Conservation (phyloP, 164 flowering plant genomes). For the Echeveria elegans region DNA sequence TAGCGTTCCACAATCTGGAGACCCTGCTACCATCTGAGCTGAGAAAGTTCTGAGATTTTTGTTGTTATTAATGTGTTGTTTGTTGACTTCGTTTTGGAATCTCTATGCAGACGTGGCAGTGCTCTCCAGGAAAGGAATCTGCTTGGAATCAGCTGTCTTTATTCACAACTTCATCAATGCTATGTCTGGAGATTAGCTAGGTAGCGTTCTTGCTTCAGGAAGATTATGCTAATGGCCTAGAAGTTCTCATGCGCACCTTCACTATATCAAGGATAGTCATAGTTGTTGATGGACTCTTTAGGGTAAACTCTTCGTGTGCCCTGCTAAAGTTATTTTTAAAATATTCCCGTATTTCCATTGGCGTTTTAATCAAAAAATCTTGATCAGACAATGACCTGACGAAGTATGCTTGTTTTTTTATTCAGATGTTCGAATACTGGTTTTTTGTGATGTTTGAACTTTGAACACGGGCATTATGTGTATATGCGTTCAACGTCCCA, state of each 20-base stretch:
- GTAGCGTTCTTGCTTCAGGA: slow-evolving; percentile 62
- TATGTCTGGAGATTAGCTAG: slow-evolving; percentile 53
- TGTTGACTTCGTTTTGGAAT: background rate
- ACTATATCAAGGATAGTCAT: slow-evolving; percentile 50
- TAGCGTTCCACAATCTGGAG: too few relatives aligned
- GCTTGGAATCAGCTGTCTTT: slow-evolving; percentile 50
- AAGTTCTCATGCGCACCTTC: slow-evolving; percentile 56
- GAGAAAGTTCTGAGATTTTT: background rate
- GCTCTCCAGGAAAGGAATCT: slow-evolving; percentile 40
- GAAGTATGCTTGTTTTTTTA: too few relatives aligned
- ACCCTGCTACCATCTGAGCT: too few relatives aligned
- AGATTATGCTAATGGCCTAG: slow-evolving; percentile 50
- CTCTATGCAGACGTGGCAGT: slow-evolving; percentile 44
- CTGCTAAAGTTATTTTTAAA: background rate
- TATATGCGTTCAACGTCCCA: slow-evolving; percentile 65
- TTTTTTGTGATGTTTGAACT: background rate
- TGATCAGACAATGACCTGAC: too few relatives aligned
- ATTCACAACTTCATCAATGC: slow-evolving; percentile 48
- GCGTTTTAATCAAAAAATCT: too few relatives aligned
- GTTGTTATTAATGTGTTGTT: background rate
- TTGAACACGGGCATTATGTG: slow-evolving; percentile 41
- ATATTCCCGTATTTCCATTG: background rate
- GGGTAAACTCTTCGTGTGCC: slow-evolving; percentile 26
- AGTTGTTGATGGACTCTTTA: slow-evolving; percentile 50
- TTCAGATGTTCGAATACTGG: too few relatives aligned